Conservation (phyloP, 768 basidiomycete genomes). For the Calocybe cyanea region DNA sequence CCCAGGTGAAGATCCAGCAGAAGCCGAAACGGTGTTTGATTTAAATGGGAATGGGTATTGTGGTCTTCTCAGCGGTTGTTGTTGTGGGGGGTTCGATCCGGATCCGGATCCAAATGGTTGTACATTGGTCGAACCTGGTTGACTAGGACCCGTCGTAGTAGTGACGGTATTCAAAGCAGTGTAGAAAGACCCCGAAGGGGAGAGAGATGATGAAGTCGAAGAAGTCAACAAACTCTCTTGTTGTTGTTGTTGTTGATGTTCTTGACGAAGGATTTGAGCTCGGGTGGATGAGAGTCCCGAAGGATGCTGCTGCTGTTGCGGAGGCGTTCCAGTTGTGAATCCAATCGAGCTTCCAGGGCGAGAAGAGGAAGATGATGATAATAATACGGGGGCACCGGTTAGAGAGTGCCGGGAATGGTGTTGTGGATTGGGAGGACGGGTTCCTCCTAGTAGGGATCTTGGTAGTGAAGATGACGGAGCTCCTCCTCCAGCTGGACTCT, state of each 20-base stretch:
- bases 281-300: slow-evolving; percentile 10
- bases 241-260: slow-evolving; percentile 3
- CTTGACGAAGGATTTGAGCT: slow-evolving; percentile 13
- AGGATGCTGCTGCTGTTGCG: not conserved
- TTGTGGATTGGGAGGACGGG: not conserved
- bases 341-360: not conserved
- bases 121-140: not conserved
- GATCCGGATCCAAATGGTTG: not conserved
- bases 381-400: not conserved
- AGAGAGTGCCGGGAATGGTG: slow-evolving; percentile 8
- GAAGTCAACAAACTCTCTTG: too few relatives aligned
- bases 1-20: slow-evolving; percentile 8
- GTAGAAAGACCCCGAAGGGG: slow-evolving; percentile 18
- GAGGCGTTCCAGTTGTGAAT: not conserved
- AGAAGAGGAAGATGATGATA: not conserved
- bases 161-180: slow-evolving; percentile 1
- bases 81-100: slow-evolving; percentile 4
- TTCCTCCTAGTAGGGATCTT: slow-evolving; percentile 6
- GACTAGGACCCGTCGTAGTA: not conserved
- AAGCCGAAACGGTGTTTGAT: slow-evolving; percentile 23
- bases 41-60: slow-evolving; percentile 25
- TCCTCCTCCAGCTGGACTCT: slow-evolving; percentile 4
- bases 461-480: slow-evolving; percentile 12
- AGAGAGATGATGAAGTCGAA: slow-evolving; percentile 15
- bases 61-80: not conserved